Evolutionary conservation across 1,284 basidiomycete species (phyloP).

Genomic region (Baeospora myosura): DNA sequence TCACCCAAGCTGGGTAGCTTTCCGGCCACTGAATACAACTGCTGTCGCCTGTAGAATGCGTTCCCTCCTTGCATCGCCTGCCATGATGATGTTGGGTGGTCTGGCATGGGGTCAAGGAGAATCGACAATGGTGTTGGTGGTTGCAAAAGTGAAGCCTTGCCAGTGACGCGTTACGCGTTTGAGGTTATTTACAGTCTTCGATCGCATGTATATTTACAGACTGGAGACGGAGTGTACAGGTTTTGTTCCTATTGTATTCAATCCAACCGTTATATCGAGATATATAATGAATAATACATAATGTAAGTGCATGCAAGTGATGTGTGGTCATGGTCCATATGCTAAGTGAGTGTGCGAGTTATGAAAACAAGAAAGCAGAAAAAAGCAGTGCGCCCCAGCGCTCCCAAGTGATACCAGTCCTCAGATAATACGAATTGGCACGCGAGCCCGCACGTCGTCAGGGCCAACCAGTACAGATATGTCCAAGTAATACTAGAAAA

Average conservation of each 20-base stretch:
- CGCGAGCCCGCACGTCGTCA: slow-evolving; percentile 50
- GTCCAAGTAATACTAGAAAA: slow-evolving; percentile 57
- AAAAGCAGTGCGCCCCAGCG: slow-evolving; percentile 3
- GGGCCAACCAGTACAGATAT: slow-evolving; percentile 57
- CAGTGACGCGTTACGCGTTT: no score
- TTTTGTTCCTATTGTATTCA: no score
- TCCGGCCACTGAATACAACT: slow-evolving; percentile 80
- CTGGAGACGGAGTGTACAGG: no score
- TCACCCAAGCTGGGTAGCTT: slow-evolving; percentile 76
- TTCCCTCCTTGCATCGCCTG: slow-evolving; percentile 73
- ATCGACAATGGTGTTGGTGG: no score
- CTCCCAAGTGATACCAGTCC: slow-evolving; percentile 5
- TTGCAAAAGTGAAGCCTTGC: no score
- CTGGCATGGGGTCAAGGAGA: slow-evolving; percentile 29
- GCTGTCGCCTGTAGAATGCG: slow-evolving; percentile 74
- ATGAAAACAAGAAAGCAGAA: slow-evolving; percentile 1
- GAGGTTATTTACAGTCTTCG: no score
- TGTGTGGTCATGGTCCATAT: no score
- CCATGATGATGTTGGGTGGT: slow-evolving; percentile 74
- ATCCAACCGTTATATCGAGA: no score
- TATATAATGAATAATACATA: background rate
- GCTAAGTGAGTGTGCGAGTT: background rate
- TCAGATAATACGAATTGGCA: slow-evolving; percentile 46
- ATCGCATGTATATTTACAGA: no score
- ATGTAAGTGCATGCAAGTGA: background rate